Evolutionary conservation across 2,329 filamentous ascomycete genomes (phyloP), one percentile per base, ranked within the genome.

Genomic region (Madurella fahalii): DNA sequence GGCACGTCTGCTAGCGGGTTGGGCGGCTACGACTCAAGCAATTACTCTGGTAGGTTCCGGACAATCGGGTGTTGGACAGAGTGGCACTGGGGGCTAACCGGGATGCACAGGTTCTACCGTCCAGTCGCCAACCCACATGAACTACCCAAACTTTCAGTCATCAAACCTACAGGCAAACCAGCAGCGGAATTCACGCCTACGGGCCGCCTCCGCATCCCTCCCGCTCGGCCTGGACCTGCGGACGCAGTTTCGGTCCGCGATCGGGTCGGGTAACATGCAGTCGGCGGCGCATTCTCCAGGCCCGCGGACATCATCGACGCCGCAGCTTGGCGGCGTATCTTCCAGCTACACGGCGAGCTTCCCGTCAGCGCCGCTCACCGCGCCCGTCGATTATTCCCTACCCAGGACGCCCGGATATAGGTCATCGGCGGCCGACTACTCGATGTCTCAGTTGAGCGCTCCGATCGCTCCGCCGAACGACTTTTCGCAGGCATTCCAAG

Each of bases 381-480:
- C 79, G 1, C 79, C 79, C 1, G 72, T 79, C 57, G 78, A 82
- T 50, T 81, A 78, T 60, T 72, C 76, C 2, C 67, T 79, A 13
- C 72, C 77, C 2, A 68, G 76, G 41, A 76, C 75, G 3, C 71
- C 73, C 13, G 69, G 48, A 64, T 69, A 61, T 54, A 56, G 68
- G 56, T 63, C 64, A 8, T 57, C 66, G 12, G 68, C 71, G 31
- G 68, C 67, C 17, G 77, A 81, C 51, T 81, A 80, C 64, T 74
- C 74, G 12, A 76, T 79, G 63, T 72, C 79, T 2, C 79, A 82
- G 62, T 72, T 82, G 70, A 80, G 76, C 61, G 77, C 79, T 2
- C 79, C 79, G 1, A 79, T 81, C 53, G 74, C 75, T 2, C 74
- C 78, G 3, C 70, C 79, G 0, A 74, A 74, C 50, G 80, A 83